Base-by-base conservation (phyloP, 2,329 filamentous ascomycete species). In the Orbilia quercus region DNA sequence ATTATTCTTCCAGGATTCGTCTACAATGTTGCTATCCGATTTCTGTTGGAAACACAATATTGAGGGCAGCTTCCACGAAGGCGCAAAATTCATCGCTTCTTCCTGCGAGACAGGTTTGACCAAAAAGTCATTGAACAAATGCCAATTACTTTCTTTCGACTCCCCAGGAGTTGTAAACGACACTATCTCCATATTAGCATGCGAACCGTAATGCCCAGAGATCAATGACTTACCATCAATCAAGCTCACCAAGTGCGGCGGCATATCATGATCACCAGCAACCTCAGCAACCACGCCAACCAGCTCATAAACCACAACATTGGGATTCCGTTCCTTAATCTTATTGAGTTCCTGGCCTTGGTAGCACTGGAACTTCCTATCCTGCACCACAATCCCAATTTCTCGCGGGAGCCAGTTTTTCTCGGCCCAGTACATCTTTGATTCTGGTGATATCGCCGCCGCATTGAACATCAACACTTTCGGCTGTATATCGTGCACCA, bases 71-170 rank as follows among this genome's bases (percentile, higher is more conserved):
- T 98, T 99, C 95, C 95, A 99, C 16, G 88, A 86, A 2, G 92
- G 88, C 74, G 94, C 93, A 80, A 98, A 99, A 22, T 90, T 88
- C 16, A 98, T 83, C 0, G 94, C 96, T 79, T 99, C 94, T 74
- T 92, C 89, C 25, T 87, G 86, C 31, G 89, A 87, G 14, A 96
- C 87, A 7, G 90, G 88, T 11, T 91, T 88, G 20, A 99, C 96
- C 36, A 96, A 82, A 78, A 99, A 99, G 81, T 99, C 95, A 77
- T 99, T 99, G 83, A 99, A 97, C 0, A 99, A 82, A 81, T 98
- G 92, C 96, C 96, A 99, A 77, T 90, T 89, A 78, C 87, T 89
- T 75, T 88, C 85, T 2, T 82, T 83, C 0, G 87, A 84, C 0
- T 85, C 80, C 44, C 86, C 83, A 0, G 84, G 83, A 62, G 88